These are phyloP conservation scores for Meripilus lineatus DNA, from an alignment of 1,284 basidiomycete species.

Conservation along the genomic window DNA sequence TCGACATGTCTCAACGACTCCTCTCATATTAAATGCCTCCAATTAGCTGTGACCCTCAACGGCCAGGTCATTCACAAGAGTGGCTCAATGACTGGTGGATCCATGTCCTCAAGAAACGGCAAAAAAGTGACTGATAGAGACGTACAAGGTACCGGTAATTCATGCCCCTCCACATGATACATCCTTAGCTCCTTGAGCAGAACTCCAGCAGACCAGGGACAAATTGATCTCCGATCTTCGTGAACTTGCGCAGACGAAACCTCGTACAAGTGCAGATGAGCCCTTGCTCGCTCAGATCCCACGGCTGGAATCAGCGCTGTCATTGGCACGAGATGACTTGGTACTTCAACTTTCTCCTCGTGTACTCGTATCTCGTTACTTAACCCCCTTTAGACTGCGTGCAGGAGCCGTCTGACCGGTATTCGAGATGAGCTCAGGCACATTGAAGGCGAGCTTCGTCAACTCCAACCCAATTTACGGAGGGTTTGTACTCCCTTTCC, in stretches of 20 bases:
- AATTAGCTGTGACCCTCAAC: slow-evolving; percentile 88
- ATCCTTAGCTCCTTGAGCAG: slow-evolving; percentile 31
- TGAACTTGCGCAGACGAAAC: slow-evolving; percentile 79
- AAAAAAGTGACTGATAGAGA: slow-evolving; percentile 95
- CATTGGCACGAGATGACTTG: slow-evolving; percentile 78
- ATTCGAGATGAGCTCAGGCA: slow-evolving; percentile 79
- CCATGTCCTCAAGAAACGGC: slow-evolving; percentile 63
- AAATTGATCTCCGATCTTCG: slow-evolving; percentile 74
- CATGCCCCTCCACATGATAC: not conserved
- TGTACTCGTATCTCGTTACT: not conserved
- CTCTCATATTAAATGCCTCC: slow-evolving; percentile 1
- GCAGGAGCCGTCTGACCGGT: slow-evolving; percentile 63
- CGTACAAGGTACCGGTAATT: slow-evolving; percentile 58
- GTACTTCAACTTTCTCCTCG: slow-evolving; percentile 34
- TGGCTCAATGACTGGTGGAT: slow-evolving; percentile 95
- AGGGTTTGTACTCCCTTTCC: slow-evolving; percentile 39
- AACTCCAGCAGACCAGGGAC: slow-evolving; percentile 70
- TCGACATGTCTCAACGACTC: not conserved
- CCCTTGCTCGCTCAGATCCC: slow-evolving; percentile 72
- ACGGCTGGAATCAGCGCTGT: slow-evolving; percentile 71
- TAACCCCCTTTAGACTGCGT: slow-evolving; percentile 42
- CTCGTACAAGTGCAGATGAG: slow-evolving; percentile 81
- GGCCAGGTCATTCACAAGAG: slow-evolving; percentile 98
- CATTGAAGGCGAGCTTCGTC: slow-evolving; percentile 66
- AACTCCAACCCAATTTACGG: slow-evolving; percentile 59